Evolutionary conservation across 2,329 filamentous ascomycete genomes (phyloP).

Genomic region (Rhynchosporium agropyri): DNA sequence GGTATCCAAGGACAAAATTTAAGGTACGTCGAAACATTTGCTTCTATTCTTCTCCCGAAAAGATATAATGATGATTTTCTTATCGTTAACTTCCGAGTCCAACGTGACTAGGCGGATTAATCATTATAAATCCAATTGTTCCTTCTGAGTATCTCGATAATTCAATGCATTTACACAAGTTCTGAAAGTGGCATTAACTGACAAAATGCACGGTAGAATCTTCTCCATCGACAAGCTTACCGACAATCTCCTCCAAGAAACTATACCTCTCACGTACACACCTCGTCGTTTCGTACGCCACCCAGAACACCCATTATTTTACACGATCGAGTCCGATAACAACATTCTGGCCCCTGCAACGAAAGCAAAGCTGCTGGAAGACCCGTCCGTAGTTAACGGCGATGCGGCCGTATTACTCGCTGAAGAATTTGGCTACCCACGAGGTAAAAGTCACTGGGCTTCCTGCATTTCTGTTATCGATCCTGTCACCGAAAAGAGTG

Average conservation of each 20-base stretch:
- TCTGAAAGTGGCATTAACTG: constrained; percentile 33
- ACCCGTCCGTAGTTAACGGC: constrained; percentile 71
- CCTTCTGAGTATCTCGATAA: constrained; percentile 72
- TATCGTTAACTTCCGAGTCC: constrained; percentile 45
- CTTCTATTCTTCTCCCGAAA: constrained; percentile 26
- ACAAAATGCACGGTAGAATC: constrained; percentile 60
- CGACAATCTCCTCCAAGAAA: constrained; percentile 84
- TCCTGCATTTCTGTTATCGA: constrained; percentile 94
- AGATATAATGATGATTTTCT: constrained; percentile 48
- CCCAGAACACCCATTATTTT: constrained; percentile 86
- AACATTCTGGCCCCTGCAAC: constrained; percentile 85
- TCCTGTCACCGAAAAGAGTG: constrained; percentile 71
- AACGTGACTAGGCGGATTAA: constrained; percentile 52
- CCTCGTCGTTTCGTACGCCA: constrained; percentile 86
- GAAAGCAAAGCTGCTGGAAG: constrained; percentile 71
- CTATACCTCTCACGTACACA: constrained; percentile 85
- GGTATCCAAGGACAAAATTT: constrained; percentile 88
- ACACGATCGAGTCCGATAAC: constrained; percentile 91
- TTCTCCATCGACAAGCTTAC: constrained; percentile 87
- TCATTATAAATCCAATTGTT: constrained; percentile 85
- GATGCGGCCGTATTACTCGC: constrained; percentile 72
- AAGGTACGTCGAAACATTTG: constrained; percentile 59
- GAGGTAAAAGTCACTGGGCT: constrained; percentile 84
- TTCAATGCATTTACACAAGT: constrained; percentile 18
- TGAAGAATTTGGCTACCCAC: constrained; percentile 86